A percentile compares a stretch with the other conserved stretches of the same genome.
These are phyloP conservation scores for Chlamydomonas sp. DNA, from an alignment of 139 green algal species.

Conservation along the genomic window DNA sequence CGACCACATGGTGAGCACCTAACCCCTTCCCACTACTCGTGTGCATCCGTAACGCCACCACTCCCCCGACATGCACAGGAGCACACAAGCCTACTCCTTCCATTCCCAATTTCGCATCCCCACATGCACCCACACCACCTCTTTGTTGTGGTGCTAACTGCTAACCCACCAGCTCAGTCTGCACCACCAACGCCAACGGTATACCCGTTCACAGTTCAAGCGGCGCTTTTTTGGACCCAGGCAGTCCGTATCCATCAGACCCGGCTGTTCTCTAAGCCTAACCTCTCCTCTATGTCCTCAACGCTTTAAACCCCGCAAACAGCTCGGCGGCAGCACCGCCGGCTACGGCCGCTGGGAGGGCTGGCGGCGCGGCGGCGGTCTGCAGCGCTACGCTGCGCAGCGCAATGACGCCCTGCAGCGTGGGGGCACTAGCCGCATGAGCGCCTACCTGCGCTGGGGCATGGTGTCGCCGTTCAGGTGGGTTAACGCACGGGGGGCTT, in stretches of 20 bases:
- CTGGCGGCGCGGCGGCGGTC: conserved; percentile 10
- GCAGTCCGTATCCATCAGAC: too few relatives aligned
- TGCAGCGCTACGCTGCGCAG: conserved; percentile 3
- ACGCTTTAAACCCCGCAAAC: background rate
- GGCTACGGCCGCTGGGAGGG: conserved; percentile 15
- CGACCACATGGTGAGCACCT: background rate
- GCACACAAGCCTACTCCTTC: too few relatives aligned
- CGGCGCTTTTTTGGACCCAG: background rate
- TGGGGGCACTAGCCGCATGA: conserved; percentile 15
- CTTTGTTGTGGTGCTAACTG: too few relatives aligned
- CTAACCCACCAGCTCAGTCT: too few relatives aligned
- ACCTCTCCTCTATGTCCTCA: too few relatives aligned
- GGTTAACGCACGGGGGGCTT: background rate
- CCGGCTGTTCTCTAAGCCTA: too few relatives aligned
- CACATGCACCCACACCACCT: too few relatives aligned
- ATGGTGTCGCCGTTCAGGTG: conserved; percentile 33
- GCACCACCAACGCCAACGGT: too few relatives aligned
- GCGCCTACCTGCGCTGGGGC: conserved; percentile 20
- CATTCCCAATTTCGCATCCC: too few relatives aligned
- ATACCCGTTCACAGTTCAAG: background rate
- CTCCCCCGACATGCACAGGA: too few relatives aligned
- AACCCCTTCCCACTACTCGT: too few relatives aligned
- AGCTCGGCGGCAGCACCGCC: conserved; percentile 10
- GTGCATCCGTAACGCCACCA: too few relatives aligned
- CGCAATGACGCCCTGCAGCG: conserved; percentile 30